These are phyloP conservation scores for Perkinsela sp. DNA, from an alignment of 208 protist genomes.

Conservation along the genomic window DNA sequence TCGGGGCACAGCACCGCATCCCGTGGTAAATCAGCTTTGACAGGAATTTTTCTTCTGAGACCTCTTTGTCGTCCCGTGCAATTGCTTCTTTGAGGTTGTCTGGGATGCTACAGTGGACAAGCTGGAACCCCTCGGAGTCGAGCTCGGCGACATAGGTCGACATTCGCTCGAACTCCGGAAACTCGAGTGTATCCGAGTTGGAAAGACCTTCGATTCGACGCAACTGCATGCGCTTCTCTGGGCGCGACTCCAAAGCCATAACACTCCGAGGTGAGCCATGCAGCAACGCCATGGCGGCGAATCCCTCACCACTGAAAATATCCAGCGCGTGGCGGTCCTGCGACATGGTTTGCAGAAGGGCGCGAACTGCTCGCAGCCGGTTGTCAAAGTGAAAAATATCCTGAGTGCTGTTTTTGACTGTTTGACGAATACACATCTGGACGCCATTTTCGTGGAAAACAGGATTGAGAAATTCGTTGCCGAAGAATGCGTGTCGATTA, in stretches of 20 bases:
- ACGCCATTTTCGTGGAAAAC: background rate
- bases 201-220: background rate
- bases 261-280: background rate
- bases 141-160: background rate
- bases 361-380: background rate
- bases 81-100: background rate
- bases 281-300: background rate
- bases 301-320: background rate
- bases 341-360: background rate
- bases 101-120: background rate
- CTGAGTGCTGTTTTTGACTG: background rate
- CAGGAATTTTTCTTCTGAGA: background rate
- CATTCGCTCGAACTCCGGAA: background rate
- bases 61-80: background rate
- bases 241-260: background rate
- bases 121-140: background rate
- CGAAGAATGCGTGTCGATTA: background rate
- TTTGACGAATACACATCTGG: background rate
- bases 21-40: background rate
- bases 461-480: background rate
- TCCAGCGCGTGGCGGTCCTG: background rate
- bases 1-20: background rate
- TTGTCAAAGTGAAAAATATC: background rate
- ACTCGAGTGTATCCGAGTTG: background rate
- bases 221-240: background rate